These are phyloP conservation scores for Myxozyma nipponensis DNA, from an alignment of 805 yeast species.

Conservation along the genomic window DNA sequence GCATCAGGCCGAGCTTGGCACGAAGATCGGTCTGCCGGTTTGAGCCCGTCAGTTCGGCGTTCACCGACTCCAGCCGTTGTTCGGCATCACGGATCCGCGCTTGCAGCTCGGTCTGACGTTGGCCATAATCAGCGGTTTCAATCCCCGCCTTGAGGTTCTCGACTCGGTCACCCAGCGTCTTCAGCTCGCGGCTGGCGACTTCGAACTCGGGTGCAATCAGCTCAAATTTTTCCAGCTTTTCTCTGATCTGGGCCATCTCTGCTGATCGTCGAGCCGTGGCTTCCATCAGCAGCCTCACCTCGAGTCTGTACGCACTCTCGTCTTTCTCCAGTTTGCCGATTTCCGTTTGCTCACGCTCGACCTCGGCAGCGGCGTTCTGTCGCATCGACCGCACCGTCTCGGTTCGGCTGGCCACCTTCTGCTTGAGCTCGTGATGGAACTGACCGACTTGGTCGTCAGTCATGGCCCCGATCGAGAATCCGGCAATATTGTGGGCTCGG, in stretches of 20 bases:
- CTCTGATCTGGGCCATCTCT: slow-evolving; percentile 41
- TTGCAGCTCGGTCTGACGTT: neutral
- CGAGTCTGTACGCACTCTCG: slow-evolving; percentile 31
- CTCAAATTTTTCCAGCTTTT: slow-evolving; percentile 40
- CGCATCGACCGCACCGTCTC: slow-evolving; percentile 18
- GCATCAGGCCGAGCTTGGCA: slow-evolving; percentile 50
- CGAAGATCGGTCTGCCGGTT: slow-evolving; percentile 57
- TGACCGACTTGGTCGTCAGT: slow-evolving; percentile 12
- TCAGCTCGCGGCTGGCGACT: slow-evolving; percentile 38
- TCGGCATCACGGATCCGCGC: slow-evolving; percentile 26
- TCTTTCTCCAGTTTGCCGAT: slow-evolving; percentile 32
- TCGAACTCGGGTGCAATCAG: slow-evolving; percentile 49
- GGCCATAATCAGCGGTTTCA: slow-evolving; percentile 12
- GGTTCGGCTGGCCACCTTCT: neutral
- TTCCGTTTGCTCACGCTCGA: slow-evolving; percentile 25
- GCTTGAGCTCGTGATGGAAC: slow-evolving; percentile 8
- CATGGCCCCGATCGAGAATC: slow-evolving; percentile 9
- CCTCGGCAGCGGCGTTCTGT: slow-evolving; percentile 35
- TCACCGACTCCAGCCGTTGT: slow-evolving; percentile 47
- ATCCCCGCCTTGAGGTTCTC: slow-evolving; percentile 24
- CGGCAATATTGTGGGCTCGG: slow-evolving; percentile 11
- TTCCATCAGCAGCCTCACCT: slow-evolving; percentile 8
- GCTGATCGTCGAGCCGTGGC: slow-evolving; percentile 24
- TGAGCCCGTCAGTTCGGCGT: slow-evolving; percentile 47
- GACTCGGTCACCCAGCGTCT: slow-evolving; percentile 41